Base-by-base conservation (phyloP, 805 yeast genomes). In the Zygotorulaspora sp. region DNA sequence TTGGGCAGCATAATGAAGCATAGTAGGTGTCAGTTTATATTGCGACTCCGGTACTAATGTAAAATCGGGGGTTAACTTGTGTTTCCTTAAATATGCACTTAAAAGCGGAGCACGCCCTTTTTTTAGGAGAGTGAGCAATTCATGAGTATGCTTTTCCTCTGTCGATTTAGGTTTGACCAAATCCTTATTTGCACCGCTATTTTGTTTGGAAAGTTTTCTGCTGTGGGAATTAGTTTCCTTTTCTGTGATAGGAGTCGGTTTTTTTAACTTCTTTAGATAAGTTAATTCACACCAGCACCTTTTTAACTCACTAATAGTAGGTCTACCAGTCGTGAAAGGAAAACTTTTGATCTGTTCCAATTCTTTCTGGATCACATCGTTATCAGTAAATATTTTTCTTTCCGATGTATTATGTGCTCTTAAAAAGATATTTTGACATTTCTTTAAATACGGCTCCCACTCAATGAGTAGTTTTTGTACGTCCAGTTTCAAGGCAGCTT, bases 301-400 rank as follows among this genome's bases (percentile, higher is more conserved):
- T 52, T 80, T 84, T 49, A 92, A 65, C 57, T 89, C 97, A 2
- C 75, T 64, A 0, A 82, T 70, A 0, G 96, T 89, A 1, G 97
- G 95, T 47, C 96, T 72, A 39, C 76, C 77, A 0, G 98, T 90
- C 0, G 96, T 81, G 63, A 92, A 88, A 1, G 98, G 98, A 55
- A 90, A 77, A 2, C 69, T 61, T 45, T 74, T 75, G 5, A 92
- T 61, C 45, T 96, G 70, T 0, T 65, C 47, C 55, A 90, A 97
- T 22, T 64, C 63, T 20, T 52, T 63, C 22, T 68, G 53, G 5
- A 77, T 58, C 2, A 76, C 69, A 0, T 80, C 72, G 20, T 78
- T 78, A 21, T 75, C 80, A 49, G 79, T 81, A 16, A 92, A 58
- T 2, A 80, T 71, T 40, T 72, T 79, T 43, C 78, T 72, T 48